Evolutionary conservation across 2,329 filamentous ascomycete species (phyloP).

Genomic region (Mycosphaerella sp.): DNA sequence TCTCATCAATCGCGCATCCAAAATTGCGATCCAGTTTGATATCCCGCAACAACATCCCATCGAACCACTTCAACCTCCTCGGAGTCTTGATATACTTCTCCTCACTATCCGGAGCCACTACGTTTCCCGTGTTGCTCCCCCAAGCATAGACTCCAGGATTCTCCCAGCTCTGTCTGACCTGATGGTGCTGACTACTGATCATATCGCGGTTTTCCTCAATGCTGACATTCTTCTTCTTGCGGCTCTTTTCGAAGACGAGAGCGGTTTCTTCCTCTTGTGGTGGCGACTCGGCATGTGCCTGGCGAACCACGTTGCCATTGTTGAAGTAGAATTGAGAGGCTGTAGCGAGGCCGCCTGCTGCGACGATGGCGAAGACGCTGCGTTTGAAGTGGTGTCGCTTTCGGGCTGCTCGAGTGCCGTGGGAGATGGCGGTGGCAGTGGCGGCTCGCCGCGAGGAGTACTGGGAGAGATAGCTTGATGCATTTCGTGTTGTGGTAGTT

Average conservation of each 20-base stretch:
- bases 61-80: constrained; percentile 71
- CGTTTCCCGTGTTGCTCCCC: constrained; percentile 79
- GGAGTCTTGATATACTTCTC: constrained; percentile 75
- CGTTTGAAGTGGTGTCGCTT: constrained; percentile 44
- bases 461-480: constrained; percentile 18
- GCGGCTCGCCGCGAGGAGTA: constrained; percentile 21
- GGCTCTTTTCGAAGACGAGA: constrained; percentile 62
- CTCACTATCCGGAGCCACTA: constrained; percentile 77
- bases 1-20: constrained; percentile 79
- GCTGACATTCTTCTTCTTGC: constrained; percentile 48
- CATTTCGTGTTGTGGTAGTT: constrained; percentile 13
- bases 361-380: constrained; percentile 39
- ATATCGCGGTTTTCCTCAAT: constrained; percentile 69
- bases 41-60: constrained; percentile 76
- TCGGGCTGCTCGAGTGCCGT: constrained; percentile 35
- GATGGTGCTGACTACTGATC: constrained; percentile 78
- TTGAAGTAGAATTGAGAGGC: constrained; percentile 41
- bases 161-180: constrained; percentile 75
- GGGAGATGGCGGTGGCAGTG: constrained; percentile 28
- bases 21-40: constrained; percentile 77
- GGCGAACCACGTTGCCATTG: constrained; percentile 36
- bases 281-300: constrained; percentile 46
- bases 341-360: constrained; percentile 41
- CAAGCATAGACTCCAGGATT: constrained; percentile 88
- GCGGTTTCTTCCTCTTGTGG: constrained; percentile 44